phyloP scores from a whole-genome alignment of 2,329 filamentous ascomycete genomes.

The Sclerotinia trifoliorum region DNA sequence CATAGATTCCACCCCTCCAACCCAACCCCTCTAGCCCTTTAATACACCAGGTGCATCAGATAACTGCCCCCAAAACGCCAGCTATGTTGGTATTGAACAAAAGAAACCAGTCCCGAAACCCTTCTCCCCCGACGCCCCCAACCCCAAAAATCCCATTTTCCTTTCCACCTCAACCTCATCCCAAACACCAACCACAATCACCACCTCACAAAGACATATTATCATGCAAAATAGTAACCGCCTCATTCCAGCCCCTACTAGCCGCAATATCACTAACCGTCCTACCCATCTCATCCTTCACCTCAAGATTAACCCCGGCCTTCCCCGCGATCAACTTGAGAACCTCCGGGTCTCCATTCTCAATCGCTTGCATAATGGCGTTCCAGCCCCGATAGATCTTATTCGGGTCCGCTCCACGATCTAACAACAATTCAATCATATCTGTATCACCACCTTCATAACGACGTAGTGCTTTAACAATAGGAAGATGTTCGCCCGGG shows the following conservation, averaged over 20 bases:
- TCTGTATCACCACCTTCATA: constrained; percentile 56
- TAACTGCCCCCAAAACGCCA: not conserved
- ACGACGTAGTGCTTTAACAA: constrained; percentile 66
- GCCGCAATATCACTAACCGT: constrained; percentile 58
- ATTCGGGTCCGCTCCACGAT: constrained; percentile 65
- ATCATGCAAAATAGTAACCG: constrained; percentile 37
- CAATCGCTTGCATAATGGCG: constrained; percentile 62
- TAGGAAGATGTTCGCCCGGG: constrained; percentile 67
- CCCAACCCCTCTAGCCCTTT: not conserved
- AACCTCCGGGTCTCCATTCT: constrained; percentile 58
- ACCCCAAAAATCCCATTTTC: not conserved
- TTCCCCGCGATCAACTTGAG: constrained; percentile 52
- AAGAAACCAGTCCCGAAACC: not conserved
- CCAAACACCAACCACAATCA: not conserved
- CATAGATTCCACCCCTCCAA: not conserved
- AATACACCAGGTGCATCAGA: not conserved
- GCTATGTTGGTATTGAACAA: not conserved
- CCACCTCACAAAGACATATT: constrained; percentile 19
- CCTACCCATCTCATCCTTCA: constrained; percentile 53
- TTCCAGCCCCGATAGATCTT: constrained; percentile 66
- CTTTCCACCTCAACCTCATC: not conserved
- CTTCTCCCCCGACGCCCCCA: not conserved
- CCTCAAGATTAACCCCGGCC: constrained; percentile 51
- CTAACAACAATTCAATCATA: constrained; percentile 62
- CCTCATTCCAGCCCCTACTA: constrained; percentile 59